Evolutionary conservation across 345 rosid genomes (phyloP), one percentile per base, ranked within the genome.

Genomic region (Toxicodendron radicans): DNA sequence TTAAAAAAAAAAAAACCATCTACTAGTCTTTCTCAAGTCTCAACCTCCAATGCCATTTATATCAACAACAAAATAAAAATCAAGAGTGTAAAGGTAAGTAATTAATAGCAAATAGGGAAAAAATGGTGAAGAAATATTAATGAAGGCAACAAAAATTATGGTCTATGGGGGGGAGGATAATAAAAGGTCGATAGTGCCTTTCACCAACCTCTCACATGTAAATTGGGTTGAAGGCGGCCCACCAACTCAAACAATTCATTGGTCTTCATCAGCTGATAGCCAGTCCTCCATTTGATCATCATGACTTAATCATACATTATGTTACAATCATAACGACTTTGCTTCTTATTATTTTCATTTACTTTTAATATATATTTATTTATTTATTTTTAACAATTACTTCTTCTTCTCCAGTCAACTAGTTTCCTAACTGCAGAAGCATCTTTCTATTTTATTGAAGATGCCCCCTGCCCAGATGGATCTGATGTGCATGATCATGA

Each of bases 201-300:
- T 79, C 84, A 87, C 83, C 83, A 80, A 85, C 86, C 87, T 80
- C 87, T 80, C 87, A 79, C 89, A 74, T 83, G 84, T 80, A 80
- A 76, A 41, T 75, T 56, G 73, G 68, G 81, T 46, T 41, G 66
- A 56, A 70, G 79, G 80, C 81, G 83, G 83, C 83, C 87, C 87
- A 83, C 89, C 89, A 67, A 70, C 71, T 73, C n/a, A 72, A 72
- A 57, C 80, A 72, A 74, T 71, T 71, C 79, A 68, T 48, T 73
- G 66, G 82, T 85, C 83, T 66, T 83, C 60, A 61, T 83, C 84
- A 68, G 62, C 53, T 61, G 77, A 80, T 58, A 72, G 75, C 48
- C 71, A 52, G 77, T 76, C 77, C 43, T 63, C 27, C 24, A 41
- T 58, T 76, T 18, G 78, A 72, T 64, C 80, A 78, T 74, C 67